Percentiles rank a stretch among this genome's conserved stretches.
phyloP scores from a whole-genome alignment of 768 basidiomycete genomes.

The Lentinula sp. region DNA sequence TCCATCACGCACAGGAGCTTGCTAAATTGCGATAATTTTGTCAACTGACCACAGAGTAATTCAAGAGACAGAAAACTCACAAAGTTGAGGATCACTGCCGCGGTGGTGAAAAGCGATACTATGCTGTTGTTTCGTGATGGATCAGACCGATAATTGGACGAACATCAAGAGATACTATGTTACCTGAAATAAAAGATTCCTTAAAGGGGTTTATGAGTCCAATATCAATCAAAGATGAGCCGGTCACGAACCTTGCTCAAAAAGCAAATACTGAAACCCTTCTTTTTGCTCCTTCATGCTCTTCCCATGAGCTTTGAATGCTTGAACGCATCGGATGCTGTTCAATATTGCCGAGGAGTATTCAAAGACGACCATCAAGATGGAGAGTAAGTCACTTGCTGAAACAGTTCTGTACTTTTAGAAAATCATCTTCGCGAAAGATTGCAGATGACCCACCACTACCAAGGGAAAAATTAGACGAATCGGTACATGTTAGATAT shows the following conservation, averaged over 20 bases:
- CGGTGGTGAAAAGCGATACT: conserved; percentile 1
- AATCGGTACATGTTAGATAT: not conserved
- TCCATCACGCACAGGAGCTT: conserved; percentile 13
- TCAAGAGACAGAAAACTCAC: not conserved
- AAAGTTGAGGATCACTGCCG: conserved; percentile 4
- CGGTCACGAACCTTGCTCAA: conserved; percentile 2
- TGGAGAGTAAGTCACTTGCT: conserved; percentile 13
- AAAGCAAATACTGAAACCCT: conserved; percentile 2
- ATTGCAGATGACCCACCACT: not conserved
- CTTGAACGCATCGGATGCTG: conserved; percentile 11
- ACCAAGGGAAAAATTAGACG: not conserved
- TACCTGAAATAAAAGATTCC: conserved; percentile 7
- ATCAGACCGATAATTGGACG: not conserved
- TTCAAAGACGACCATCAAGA: conserved; percentile 16
- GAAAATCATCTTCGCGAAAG: not conserved
- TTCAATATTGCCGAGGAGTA: conserved; percentile 11
- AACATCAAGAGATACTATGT: not conserved
- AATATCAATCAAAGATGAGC: not conserved
- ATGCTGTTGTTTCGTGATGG: not conserved
- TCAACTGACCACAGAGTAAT: not conserved
- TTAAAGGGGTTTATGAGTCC: not conserved
- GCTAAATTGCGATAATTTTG: conserved; percentile 1
- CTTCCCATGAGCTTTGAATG: conserved; percentile 6
- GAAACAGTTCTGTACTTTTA: not conserved
- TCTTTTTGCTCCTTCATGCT: conserved; percentile 2